phyloP scores from a whole-genome alignment of 495 filamentous ascomycete genomes.

The Aspergillus incahuasiensis region DNA sequence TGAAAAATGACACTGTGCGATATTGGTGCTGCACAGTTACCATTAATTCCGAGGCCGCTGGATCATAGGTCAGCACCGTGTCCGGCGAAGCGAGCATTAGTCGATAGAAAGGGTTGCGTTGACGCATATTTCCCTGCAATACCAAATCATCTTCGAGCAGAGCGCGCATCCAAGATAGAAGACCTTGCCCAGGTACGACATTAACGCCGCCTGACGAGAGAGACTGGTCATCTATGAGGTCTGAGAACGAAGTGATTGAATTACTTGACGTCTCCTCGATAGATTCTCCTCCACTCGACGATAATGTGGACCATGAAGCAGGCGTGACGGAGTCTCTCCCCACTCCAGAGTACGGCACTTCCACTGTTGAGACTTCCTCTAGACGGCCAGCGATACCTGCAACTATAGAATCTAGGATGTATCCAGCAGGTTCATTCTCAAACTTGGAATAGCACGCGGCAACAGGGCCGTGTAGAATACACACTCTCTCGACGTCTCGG shows the following conservation, averaged over 20 bases:
- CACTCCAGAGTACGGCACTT: background rate
- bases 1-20: background rate
- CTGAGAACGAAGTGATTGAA: slow-evolving; percentile 14
- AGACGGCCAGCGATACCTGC: slow-evolving; percentile 11
- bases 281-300: background rate
- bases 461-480: slow-evolving; percentile 40
- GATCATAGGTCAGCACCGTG: background rate
- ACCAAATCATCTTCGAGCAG: slow-evolving; percentile 9
- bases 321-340: slow-evolving; percentile 11
- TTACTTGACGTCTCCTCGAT: slow-evolving; percentile 8
- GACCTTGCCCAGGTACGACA: background rate
- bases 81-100: slow-evolving; percentile 6
- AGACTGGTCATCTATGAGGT: slow-evolving; percentile 4
- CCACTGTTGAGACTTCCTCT: slow-evolving; percentile 4
- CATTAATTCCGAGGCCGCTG: slow-evolving; percentile 6
- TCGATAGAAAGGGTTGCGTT: slow-evolving; percentile 14
- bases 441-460: slow-evolving; percentile 28
- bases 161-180: slow-evolving; percentile 14
- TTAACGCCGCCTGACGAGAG: background rate
- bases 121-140: slow-evolving; percentile 4
- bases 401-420: slow-evolving; percentile 29
- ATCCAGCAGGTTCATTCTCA: slow-evolving; percentile 25
- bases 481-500: slow-evolving; percentile 33
- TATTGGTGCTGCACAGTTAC: background rate
- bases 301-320: slow-evolving; percentile 16